These are phyloP conservation scores for Mycena citricolor DNA, from an alignment of 1,284 basidiomycete genomes.

Conservation along the genomic window DNA sequence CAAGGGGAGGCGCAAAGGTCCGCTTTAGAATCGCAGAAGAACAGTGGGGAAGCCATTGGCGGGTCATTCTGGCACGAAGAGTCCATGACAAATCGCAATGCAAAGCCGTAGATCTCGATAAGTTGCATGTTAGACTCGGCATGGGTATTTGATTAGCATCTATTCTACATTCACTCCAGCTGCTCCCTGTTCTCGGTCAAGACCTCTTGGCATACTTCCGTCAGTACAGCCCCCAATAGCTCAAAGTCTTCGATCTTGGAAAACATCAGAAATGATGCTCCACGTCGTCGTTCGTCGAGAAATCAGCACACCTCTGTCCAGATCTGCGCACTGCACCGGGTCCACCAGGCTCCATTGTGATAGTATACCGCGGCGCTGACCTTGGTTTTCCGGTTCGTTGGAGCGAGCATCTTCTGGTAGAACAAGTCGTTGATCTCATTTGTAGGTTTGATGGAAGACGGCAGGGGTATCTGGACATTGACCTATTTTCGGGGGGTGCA, in stretches of 20 bases:
- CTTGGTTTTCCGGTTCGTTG: slow-evolving; percentile 36
- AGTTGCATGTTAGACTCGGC: too few species aligned
- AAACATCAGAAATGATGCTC: too few species aligned
- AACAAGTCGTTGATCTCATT: slow-evolving; percentile 36
- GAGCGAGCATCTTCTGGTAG: slow-evolving; percentile 37
- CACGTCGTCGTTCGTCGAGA: too few species aligned
- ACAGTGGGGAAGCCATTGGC: too few species aligned
- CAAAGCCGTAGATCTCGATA: too few species aligned
- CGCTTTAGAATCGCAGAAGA: too few species aligned
- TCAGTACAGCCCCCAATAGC: slow-evolving; percentile 42
- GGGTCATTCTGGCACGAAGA: too few species aligned
- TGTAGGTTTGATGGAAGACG: slow-evolving; percentile 34
- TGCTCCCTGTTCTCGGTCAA: slow-evolving; percentile 27
- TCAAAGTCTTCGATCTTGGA: slow-evolving; percentile 55
- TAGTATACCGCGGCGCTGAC: slow-evolving; percentile 44
- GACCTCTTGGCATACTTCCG: slow-evolving; percentile 38
- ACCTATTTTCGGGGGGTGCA: slow-evolving; percentile 34
- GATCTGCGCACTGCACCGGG: slow-evolving; percentile 68
- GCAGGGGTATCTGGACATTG: slow-evolving; percentile 57
- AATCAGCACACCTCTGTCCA: slow-evolving; percentile 64
- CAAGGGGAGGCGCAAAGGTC: too few species aligned
- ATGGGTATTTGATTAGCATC: too few species aligned
- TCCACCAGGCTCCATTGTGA: slow-evolving; percentile 72
- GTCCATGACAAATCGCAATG: too few species aligned
- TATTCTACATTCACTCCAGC: too few species aligned